Evolutionary conservation across 1,139 yeast species (phyloP).

Genomic region (Saccharomyces uvarum): DNA sequence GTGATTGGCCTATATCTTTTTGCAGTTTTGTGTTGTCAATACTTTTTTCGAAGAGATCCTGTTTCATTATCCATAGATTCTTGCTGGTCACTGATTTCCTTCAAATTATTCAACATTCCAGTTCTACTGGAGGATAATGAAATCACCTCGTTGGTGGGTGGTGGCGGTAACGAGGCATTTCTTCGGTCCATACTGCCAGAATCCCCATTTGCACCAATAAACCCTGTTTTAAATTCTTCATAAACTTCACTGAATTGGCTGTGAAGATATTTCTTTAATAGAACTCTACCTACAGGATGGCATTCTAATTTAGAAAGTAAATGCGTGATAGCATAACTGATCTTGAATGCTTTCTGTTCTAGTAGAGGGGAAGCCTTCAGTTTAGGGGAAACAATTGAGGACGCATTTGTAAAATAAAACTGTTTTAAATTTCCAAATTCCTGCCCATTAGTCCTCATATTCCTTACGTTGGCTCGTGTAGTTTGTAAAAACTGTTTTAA

Average conservation of each 20-base stretch:
- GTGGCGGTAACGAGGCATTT: neutral
- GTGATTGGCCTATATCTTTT: neutral
- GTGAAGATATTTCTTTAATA: constrained; percentile 9
- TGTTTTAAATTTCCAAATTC: neutral
- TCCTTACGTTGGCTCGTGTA: neutral
- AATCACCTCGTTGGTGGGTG: neutral
- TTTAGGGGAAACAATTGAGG: neutral
- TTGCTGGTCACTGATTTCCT: constrained; percentile 7
- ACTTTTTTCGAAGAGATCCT: neutral
- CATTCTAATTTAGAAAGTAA: constrained; percentile 14
- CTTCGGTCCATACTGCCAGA: neutral
- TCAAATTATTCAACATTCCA: constrained; percentile 13
- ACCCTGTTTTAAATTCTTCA: neutral
- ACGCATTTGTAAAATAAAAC: neutral
- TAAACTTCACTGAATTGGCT: neutral
- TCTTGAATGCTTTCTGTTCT: constrained; percentile 9
- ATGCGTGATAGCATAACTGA: constrained; percentile 11
- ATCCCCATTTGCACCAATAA: neutral
- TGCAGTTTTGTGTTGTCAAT: neutral
- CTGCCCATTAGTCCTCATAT: neutral
- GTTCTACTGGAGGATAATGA: constrained; percentile 7
- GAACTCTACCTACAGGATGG: constrained; percentile 17
- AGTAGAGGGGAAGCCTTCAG: constrained; percentile 18
- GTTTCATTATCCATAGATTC: neutral
- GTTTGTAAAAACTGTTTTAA: neutral